A percentile compares a stretch with the other conserved stretches of the same genome.
Conservation (phyloP, 805 yeast genomes). For the Cyberlindnera saturnus region DNA sequence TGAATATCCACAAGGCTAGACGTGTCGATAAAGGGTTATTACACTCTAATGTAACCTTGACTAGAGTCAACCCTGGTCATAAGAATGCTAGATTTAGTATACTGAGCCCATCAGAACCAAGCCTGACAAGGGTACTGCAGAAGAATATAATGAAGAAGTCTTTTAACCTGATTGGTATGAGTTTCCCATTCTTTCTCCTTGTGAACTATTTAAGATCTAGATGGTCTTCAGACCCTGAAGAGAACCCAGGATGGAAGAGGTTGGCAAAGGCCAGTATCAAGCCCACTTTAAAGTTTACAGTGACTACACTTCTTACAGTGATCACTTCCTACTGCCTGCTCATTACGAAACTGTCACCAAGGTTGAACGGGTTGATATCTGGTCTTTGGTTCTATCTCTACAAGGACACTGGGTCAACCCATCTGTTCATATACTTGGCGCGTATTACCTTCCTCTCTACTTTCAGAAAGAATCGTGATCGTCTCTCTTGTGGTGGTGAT, state of each 20-base stretch:
- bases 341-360: conserved; percentile 4
- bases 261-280: not conserved
- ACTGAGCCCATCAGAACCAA: conserved; percentile 14
- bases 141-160: conserved; percentile 10
- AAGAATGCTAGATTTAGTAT: conserved; percentile 8
- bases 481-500: not conserved
- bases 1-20: conserved; percentile 1
- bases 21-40: conserved; percentile 11
- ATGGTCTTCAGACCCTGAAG: not conserved
- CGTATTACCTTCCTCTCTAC: conserved; percentile 6
- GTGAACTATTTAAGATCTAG: conserved; percentile 1
- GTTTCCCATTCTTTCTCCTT: conserved; percentile 7
- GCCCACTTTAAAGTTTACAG: not conserved
- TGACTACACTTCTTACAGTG: conserved; percentile 1
- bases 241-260: not conserved
- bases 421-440: conserved; percentile 3
- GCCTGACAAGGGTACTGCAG: conserved; percentile 2
- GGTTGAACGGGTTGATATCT: conserved; percentile 11
- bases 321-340: conserved; percentile 9
- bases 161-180: not conserved
- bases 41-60: conserved; percentile 4
- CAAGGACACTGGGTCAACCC: conserved; percentile 1
- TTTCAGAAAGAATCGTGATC: conserved; percentile 9
- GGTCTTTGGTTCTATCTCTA: conserved; percentile 12
- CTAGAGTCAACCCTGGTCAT: conserved; percentile 10